Evolutionary conservation across 495 filamentous ascomycete species (phyloP).

Genomic region (Annulohypoxylon stygium): DNA sequence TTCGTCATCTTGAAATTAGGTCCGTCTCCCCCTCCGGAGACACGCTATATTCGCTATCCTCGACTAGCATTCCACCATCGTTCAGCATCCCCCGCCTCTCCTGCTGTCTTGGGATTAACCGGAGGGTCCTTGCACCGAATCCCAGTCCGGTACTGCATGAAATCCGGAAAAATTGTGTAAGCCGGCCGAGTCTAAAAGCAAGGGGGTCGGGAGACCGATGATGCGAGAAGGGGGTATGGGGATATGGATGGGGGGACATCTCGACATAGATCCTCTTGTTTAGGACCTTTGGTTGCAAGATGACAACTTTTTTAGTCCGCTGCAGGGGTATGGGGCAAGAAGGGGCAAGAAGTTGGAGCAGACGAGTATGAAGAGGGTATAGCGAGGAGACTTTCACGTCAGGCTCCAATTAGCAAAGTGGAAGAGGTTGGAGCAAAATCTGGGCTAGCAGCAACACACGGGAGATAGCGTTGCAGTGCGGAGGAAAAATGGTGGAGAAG

Average conservation of each 20-base stretch:
- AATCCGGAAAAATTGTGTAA: constrained; percentile 39
- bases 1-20: constrained; percentile 33
- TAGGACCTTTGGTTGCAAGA: constrained; percentile 32
- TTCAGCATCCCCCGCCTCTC: constrained; percentile 18
- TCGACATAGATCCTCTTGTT: constrained; percentile 24
- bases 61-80: constrained; percentile 33
- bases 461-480: constrained; percentile 48
- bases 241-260: background rate
- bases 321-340: constrained; percentile 42
- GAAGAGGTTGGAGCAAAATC: constrained; percentile 45
- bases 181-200: constrained; percentile 30
- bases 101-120: constrained; percentile 43
- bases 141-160: constrained; percentile 45
- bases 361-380: constrained; percentile 23
- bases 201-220: constrained; percentile 19
- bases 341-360: constrained; percentile 42
- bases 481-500: constrained; percentile 43
- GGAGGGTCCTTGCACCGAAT: constrained; percentile 41
- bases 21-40: constrained; percentile 27
- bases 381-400: constrained; percentile 19
- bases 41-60: constrained; percentile 24
- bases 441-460: constrained; percentile 42
- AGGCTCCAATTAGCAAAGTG: constrained; percentile 33
- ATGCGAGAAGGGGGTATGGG: background rate
- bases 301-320: constrained; percentile 38